Evolutionary conservation across 2,329 filamentous ascomycete species (phyloP).

Genomic region (Colletotrichum sp.): DNA sequence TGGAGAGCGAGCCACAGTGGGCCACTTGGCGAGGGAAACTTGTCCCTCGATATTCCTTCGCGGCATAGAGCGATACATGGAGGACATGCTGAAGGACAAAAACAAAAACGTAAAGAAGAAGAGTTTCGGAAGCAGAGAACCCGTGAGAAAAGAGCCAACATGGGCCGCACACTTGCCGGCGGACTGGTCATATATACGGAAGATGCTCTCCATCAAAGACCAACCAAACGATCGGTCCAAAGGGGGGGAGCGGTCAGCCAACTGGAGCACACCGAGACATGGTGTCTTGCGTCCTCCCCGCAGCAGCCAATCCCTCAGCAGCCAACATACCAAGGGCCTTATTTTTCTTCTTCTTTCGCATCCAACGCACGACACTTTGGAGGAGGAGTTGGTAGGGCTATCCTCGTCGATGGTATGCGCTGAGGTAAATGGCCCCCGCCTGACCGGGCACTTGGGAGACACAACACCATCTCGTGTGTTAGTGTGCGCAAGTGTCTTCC

Average conservation of each 20-base stretch:
- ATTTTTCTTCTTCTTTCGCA: slow-evolving; percentile 8
- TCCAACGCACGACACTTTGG: slow-evolving; percentile 11
- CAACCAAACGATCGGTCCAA: slow-evolving; percentile 7
- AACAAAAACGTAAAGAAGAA: slow-evolving; percentile 1
- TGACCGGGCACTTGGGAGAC: slow-evolving; percentile 19
- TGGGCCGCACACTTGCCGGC: background rate
- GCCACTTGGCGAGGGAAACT: slow-evolving; percentile 17
- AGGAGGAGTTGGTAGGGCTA: slow-evolving; percentile 12
- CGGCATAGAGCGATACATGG: slow-evolving; percentile 10
- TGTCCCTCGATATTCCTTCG: slow-evolving; percentile 12
- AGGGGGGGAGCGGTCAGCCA: slow-evolving; percentile 16
- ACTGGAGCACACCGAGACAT: slow-evolving; percentile 10
- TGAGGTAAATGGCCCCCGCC: slow-evolving; percentile 3
- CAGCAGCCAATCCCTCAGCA: slow-evolving; percentile 11
- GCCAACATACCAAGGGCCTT: slow-evolving; percentile 10
- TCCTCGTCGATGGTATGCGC: slow-evolving; percentile 12
- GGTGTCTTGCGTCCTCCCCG: slow-evolving; percentile 11
- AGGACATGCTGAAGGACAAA: slow-evolving; percentile 4
- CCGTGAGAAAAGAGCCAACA: slow-evolving; percentile 12
- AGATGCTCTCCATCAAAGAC: background rate
- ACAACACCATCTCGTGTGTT: slow-evolving; percentile 17
- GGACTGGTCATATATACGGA: slow-evolving; percentile 11
- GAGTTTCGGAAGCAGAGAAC: slow-evolving; percentile 5
- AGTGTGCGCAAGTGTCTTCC: slow-evolving; percentile 16
- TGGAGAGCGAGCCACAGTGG: background rate